A percentile compares a stretch with the other conserved stretches of the same genome.
phyloP scores from a whole-genome alignment of 2,329 filamentous ascomycete genomes.

The Xylariaceae sp. region DNA sequence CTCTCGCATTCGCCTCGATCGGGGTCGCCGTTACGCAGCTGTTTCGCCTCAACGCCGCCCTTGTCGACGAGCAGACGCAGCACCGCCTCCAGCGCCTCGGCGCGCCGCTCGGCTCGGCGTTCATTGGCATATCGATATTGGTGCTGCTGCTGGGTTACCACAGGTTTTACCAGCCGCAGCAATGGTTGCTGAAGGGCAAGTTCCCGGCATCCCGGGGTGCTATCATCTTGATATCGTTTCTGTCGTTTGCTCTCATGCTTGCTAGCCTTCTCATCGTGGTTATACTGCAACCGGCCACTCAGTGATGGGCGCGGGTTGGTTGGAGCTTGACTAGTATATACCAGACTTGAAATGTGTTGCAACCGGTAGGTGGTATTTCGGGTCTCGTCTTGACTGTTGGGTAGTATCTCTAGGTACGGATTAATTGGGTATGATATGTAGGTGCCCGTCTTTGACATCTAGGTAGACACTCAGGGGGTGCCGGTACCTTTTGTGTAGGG shows the following conservation, averaged over 20 bases:
- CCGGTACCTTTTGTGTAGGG: too few species aligned
- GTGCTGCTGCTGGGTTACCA: constrained; percentile 73
- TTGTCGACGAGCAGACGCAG: constrained; percentile 38
- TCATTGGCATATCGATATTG: constrained; percentile 70
- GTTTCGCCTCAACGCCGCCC: constrained; percentile 72
- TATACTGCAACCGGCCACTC: constrained; percentile 43
- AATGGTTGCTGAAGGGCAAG: constrained; percentile 75
- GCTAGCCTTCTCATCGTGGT: constrained; percentile 57
- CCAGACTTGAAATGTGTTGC: too few species aligned
- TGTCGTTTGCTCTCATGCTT: constrained; percentile 61
- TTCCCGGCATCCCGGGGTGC: constrained; percentile 76
- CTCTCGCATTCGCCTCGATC: constrained; percentile 75
- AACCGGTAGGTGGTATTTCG: too few species aligned
- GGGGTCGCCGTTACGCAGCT: constrained; percentile 81
- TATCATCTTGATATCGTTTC: constrained; percentile 62
- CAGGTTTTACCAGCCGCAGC: constrained; percentile 71
- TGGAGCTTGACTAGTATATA: too few species aligned
- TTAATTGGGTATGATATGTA: too few species aligned
- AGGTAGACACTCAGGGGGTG: too few species aligned
- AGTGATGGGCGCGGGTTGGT: background rate
- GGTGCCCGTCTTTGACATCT: too few species aligned
- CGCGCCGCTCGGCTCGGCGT: constrained; percentile 71
- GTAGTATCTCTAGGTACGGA: too few species aligned
- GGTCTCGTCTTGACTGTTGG: too few species aligned
- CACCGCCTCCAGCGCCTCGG: constrained; percentile 55